phyloP scores from a whole-genome alignment of 169 alveolate genomes.

The Plasmodium cynomolgi region DNA sequence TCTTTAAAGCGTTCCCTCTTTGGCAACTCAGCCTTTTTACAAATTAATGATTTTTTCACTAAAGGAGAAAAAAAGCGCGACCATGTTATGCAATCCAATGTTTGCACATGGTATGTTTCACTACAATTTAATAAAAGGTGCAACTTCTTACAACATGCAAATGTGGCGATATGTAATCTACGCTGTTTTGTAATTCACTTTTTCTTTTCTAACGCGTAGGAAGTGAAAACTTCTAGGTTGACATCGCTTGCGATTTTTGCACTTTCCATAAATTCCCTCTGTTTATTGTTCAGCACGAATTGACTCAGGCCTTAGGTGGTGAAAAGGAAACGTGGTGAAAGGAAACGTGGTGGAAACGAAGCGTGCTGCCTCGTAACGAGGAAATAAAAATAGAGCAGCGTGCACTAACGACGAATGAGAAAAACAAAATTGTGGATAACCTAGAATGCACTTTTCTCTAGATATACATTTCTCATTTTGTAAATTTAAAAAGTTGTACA shows the following conservation, averaged over 20 bases:
- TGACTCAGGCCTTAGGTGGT: conserved; percentile 49
- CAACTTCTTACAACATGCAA: not conserved
- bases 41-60: conserved; percentile 3
- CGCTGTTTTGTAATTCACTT: not conserved
- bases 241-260: conserved; percentile 11
- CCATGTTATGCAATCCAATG: not conserved
- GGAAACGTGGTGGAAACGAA: not conserved
- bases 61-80: not conserved
- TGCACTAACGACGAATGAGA: not conserved
- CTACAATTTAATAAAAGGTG: not conserved
- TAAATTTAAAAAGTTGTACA: conserved; percentile 49
- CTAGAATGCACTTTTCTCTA: conserved; percentile 64
- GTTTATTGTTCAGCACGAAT: conserved; percentile 60
- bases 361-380: not conserved
- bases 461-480: conserved; percentile 62
- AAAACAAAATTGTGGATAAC: conserved; percentile 9
- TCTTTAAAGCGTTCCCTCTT: not conserved
- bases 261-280: conserved; percentile 62
- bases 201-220: conserved; percentile 53
- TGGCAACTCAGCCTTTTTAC: not conserved
- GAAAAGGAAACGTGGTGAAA: not conserved
- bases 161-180: not conserved
- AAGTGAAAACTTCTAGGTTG: conserved; percentile 38
- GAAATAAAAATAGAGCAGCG: not conserved
- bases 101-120: not conserved